Percentiles rank a stretch among this genome's conserved stretches.
phyloP scores from a whole-genome alignment of 2,329 filamentous ascomycete genomes.

The Diaporthe humulicola region DNA sequence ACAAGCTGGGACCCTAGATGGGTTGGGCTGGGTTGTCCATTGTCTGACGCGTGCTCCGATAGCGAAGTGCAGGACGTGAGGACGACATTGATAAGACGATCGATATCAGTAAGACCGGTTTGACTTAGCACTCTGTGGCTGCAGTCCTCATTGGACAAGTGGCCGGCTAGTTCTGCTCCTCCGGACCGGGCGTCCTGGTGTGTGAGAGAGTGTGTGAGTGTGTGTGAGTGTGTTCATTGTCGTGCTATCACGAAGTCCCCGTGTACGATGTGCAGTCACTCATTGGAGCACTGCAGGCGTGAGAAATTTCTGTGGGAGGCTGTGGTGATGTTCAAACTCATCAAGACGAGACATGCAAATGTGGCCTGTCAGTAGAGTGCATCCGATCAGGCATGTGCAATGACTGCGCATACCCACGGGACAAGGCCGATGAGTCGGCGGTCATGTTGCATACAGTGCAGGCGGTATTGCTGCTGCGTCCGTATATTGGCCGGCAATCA shows the following conservation, averaged over 20 bases:
- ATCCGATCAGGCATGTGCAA: neutral
- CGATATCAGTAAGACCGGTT: neutral
- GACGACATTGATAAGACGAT: neutral
- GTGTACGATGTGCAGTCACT: neutral
- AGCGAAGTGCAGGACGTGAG: neutral
- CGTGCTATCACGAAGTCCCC: neutral
- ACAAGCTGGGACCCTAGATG: constrained; percentile 2
- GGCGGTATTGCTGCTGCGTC: neutral
- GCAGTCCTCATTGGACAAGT: constrained; percentile 5
- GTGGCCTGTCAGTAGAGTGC: neutral
- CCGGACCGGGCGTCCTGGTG: neutral
- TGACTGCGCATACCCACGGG: constrained; percentile 17
- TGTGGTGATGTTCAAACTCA: neutral
- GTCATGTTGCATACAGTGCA: neutral
- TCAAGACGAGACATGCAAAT: neutral
- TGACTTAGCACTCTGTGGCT: neutral
- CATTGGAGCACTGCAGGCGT: neutral
- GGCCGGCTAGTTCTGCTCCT: neutral
- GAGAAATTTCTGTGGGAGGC: neutral
- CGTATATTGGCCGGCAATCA: constrained; percentile 18
- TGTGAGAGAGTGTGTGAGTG: neutral
- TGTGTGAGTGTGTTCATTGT: neutral
- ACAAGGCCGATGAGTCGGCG: neutral
- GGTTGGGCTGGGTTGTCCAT: neutral
- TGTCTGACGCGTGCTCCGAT: constrained; percentile 5